Conservation (phyloP, 164 flowering plant species). For the Macadamia integrifolia region DNA sequence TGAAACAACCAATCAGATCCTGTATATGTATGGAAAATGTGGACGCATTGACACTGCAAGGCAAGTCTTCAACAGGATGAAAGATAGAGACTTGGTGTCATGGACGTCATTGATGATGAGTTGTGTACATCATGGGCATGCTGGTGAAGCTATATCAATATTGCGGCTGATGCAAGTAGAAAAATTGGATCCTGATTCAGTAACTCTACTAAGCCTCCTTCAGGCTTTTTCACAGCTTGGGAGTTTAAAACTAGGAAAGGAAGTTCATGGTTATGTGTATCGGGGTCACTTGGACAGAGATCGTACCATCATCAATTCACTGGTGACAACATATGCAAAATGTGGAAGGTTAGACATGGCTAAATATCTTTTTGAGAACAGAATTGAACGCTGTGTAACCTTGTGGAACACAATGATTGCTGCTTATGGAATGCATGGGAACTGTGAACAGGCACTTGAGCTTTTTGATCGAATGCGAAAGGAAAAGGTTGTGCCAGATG, state of each 20-base stretch:
- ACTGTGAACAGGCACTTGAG: conserved; percentile 24
- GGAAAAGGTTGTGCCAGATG: conserved; percentile 32
- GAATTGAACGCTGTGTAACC: conserved; percentile 4
- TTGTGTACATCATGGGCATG: conserved; percentile 28
- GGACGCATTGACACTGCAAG: conserved; percentile 34
- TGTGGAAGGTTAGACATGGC: conserved; percentile 40
- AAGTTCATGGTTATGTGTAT: conserved; percentile 38
- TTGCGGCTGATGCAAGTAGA: conserved; percentile 34
- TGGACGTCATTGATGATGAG: conserved; percentile 64
- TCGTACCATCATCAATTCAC: conserved; percentile 30
- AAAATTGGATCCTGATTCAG: conserved; percentile 28
- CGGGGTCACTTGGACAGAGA: conserved; percentile 29
- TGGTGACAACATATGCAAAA: conserved; percentile 46
- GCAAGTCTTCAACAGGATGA: conserved; percentile 32
- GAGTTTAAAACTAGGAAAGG: conserved; percentile 29
- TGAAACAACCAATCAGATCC: conserved; percentile 43
- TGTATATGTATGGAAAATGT: conserved; percentile 46
- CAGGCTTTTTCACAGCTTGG: conserved; percentile 46
- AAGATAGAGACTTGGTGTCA: conserved; percentile 41
- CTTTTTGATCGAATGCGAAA: conserved; percentile 34
- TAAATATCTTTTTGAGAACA: conserved; percentile 30
- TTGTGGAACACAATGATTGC: conserved; percentile 53
- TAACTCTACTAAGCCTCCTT: conserved; percentile 35
- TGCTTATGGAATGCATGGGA: conserved; percentile 47
- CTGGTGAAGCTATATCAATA: conserved; percentile 37